These are phyloP conservation scores for Acer yangbiense DNA, from an alignment of 345 rosid genomes.

Conservation along the genomic window DNA sequence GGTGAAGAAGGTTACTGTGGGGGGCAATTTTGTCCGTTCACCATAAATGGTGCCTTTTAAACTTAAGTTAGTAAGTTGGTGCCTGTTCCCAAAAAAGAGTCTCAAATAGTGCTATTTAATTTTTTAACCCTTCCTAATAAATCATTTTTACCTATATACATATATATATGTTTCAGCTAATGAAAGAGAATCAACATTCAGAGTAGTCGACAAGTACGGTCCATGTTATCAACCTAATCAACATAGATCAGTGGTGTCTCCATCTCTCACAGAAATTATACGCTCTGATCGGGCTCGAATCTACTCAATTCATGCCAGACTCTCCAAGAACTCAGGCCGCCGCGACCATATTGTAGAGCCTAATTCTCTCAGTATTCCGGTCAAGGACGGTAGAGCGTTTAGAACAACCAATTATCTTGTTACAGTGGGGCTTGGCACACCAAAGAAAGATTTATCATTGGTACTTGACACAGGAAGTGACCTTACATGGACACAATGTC, in stretches of 20 bases:
- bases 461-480: slow-evolving; percentile 73
- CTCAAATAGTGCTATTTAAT: too few relatives aligned
- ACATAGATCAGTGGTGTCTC: neutral
- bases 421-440: slow-evolving; percentile 66
- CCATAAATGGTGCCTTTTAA: too few relatives aligned
- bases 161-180: too few relatives aligned
- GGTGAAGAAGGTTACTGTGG: too few relatives aligned
- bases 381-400: slow-evolving; percentile 49
- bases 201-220: too few relatives aligned
- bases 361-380: slow-evolving; percentile 46
- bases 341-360: slow-evolving; percentile 15
- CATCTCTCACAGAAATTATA: slow-evolving; percentile 50
- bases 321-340: slow-evolving; percentile 25
- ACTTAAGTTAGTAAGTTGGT: too few relatives aligned
- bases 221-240: slow-evolving; percentile 46
- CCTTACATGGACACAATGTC: slow-evolving; percentile 67
- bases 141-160: too few relatives aligned
- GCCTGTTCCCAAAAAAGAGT: too few relatives aligned
- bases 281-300: slow-evolving; percentile 63
- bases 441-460: slow-evolving; percentile 44
- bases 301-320: slow-evolving; percentile 51
- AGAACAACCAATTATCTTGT: slow-evolving; percentile 52
- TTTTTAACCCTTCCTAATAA: too few relatives aligned
- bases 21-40: too few relatives aligned
- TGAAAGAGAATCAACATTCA: too few relatives aligned